A percentile compares a stretch with the other conserved stretches of the same genome.
Conservation (phyloP, 177 flowering plant genomes). For the Vitis hybrid region DNA sequence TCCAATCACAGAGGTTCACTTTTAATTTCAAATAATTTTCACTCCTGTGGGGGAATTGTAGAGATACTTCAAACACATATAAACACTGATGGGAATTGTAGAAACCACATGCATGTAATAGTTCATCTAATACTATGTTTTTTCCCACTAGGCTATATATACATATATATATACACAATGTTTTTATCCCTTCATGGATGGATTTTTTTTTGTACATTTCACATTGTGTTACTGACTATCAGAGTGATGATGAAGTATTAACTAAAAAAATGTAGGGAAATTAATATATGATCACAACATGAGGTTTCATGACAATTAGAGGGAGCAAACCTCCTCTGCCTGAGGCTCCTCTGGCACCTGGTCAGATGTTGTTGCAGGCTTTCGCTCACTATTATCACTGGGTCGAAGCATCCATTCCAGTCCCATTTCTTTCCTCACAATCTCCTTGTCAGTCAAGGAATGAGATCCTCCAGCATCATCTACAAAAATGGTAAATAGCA, state of each 20-base stretch:
- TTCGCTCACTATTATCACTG: conserved; percentile 21
- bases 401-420: conserved; percentile 93
- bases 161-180: too few relatives aligned
- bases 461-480: conserved; percentile 27
- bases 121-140: too few relatives aligned
- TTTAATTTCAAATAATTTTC: too few relatives aligned
- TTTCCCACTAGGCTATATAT: too few relatives aligned
- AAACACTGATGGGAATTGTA: too few relatives aligned
- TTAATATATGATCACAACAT: not conserved
- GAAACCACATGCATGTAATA: too few relatives aligned
- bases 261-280: not conserved
- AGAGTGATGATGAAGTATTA: not conserved
- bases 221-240: too few relatives aligned
- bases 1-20: too few relatives aligned
- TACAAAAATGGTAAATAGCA: conserved; percentile 9
- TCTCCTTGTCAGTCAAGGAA: conserved; percentile 24
- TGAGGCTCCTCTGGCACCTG: conserved; percentile 35
- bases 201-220: too few relatives aligned
- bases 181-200: too few relatives aligned
- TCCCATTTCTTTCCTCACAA: conserved; percentile 71
- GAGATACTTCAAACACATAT: too few relatives aligned
- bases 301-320: not conserved
- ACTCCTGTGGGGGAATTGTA: too few relatives aligned
- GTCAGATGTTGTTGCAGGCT: conserved; percentile 18
- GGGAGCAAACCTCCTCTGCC: conserved; percentile 51